Conservation (phyloP, 208 protist genomes). For the Leishmania aethiopica region DNA sequence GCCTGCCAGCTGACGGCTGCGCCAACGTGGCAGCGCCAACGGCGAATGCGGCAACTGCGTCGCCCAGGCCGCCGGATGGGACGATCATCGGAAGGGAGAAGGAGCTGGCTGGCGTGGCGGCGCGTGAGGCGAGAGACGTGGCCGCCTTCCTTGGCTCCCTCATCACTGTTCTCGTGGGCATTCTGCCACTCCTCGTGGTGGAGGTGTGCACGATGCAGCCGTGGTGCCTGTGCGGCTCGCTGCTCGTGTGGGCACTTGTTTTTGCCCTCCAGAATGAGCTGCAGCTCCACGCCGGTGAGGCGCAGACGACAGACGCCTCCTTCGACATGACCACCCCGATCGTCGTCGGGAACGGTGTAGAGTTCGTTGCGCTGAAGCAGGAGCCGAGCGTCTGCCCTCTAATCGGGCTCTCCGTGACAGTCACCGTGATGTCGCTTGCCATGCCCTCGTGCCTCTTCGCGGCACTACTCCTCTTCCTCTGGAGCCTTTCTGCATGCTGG, state of each 20-base stretch:
- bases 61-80: neutral
- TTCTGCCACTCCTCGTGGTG: slow-evolving; percentile 46
- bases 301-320: slow-evolving; percentile 12
- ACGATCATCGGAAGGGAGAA: neutral
- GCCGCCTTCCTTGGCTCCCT: slow-evolving; percentile 13
- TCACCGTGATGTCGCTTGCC: slow-evolving; percentile 20
- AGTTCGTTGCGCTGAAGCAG: slow-evolving; percentile 27
- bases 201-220: slow-evolving; percentile 48
- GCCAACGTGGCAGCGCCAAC: neutral
- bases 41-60: neutral
- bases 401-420: slow-evolving; percentile 5
- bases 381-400: slow-evolving; percentile 17
- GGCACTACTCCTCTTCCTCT: slow-evolving; percentile 27
- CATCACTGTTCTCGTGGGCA: slow-evolving; percentile 11
- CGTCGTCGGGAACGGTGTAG: slow-evolving; percentile 24
- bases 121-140: slow-evolving; percentile 1
- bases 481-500: slow-evolving; percentile 41
- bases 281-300: slow-evolving; percentile 18
- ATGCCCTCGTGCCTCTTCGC: slow-evolving; percentile 26
- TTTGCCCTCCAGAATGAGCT: slow-evolving; percentile 28
- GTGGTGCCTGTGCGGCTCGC: slow-evolving; percentile 22
- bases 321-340: slow-evolving; percentile 34
- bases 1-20: slow-evolving; percentile 7
- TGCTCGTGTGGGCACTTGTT: slow-evolving; percentile 29
- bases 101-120: neutral